Base-by-base conservation (phyloP, 805 yeast genomes). In the Candida quercuum region DNA sequence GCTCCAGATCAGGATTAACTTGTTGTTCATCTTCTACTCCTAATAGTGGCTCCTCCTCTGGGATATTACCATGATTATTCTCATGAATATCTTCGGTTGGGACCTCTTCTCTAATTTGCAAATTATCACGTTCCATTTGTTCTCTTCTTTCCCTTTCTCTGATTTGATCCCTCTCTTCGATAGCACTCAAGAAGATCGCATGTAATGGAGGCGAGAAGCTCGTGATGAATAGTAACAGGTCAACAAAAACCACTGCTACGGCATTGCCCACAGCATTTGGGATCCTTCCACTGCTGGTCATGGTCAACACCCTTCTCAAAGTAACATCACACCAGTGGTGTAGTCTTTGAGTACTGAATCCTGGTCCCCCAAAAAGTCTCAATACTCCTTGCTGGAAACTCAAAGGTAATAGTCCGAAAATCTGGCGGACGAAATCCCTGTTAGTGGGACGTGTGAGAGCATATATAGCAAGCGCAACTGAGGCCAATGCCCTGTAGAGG, bases 121-220 rank as follows among this genome's bases (percentile, higher is more conserved):
- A 8, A 31, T 6, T 20, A 21, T 31, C n/a, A 12, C n/a, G 11
- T 12, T 25, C n/a, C 28, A 11, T 6, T 25, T 25, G n/a, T 25
- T 25, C n/a, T 25, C 28, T 25, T 25, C 6, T 15, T 25, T 12
- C n/a, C 28, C n/a, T n/a, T n/a, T 9, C 29, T 14, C 17, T n/a
- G 17, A 13, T 18, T 26, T 14, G 29, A 9, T 29, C 32, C 20
- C 32, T 18, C 13, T 29, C 32, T 7, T 18, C 20, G 22, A 18
- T 12, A 8, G 28, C 22, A 13, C 8, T 32, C 14, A 15, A 18
- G 20, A 45, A 42, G 21, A 36, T 26, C 3, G 30, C 38, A 23
- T 48, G 47, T 12, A 44, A 18, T 2, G 35, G 30, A 8, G 49
- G 49, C 2, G 37, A 22, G 23, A 39, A 11, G 26, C 46, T 40